Evolutionary conservation across 192 early-diverging fungal genomes (phyloP).

Genomic region (Coemansia sp.): DNA sequence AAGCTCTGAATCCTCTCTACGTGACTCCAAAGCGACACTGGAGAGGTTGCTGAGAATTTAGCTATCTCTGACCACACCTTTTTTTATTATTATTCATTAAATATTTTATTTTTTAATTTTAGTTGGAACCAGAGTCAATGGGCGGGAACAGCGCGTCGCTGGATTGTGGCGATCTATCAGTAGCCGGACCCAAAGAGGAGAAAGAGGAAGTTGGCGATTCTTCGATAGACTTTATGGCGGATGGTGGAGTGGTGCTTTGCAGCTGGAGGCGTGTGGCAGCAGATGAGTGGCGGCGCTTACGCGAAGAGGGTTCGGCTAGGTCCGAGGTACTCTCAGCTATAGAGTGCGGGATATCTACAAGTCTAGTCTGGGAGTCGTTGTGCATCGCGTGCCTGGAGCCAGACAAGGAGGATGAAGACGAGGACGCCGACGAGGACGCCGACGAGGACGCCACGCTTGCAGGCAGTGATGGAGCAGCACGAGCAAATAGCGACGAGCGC

Average conservation of each 20-base stretch:
- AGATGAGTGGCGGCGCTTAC: constrained; percentile 46
- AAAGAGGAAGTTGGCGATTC: not conserved
- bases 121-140: constrained; percentile 24
- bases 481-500: constrained; percentile 45
- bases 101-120: not conserved
- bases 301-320: constrained; percentile 25
- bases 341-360: constrained; percentile 7
- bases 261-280: constrained; percentile 1
- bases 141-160: constrained; percentile 41
- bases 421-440: not conserved
- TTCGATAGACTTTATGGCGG: not conserved
- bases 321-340: constrained; percentile 6
- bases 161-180: constrained; percentile 8
- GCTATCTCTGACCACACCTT: constrained; percentile 7
- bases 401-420: not conserved
- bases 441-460: not conserved
- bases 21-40: not conserved
- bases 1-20: constrained; percentile 31
- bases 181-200: not conserved
- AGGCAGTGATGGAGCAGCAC: constrained; percentile 19
- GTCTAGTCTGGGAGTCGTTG: not conserved
- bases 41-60: constrained; percentile 20
- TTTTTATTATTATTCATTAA: not conserved
- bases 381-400: constrained; percentile 5
- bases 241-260: constrained; percentile 7